Evolutionary conservation across 768 basidiomycete species (phyloP), one percentile per base, ranked within the genome.

Genomic region (Lactarius evosmus): DNA sequence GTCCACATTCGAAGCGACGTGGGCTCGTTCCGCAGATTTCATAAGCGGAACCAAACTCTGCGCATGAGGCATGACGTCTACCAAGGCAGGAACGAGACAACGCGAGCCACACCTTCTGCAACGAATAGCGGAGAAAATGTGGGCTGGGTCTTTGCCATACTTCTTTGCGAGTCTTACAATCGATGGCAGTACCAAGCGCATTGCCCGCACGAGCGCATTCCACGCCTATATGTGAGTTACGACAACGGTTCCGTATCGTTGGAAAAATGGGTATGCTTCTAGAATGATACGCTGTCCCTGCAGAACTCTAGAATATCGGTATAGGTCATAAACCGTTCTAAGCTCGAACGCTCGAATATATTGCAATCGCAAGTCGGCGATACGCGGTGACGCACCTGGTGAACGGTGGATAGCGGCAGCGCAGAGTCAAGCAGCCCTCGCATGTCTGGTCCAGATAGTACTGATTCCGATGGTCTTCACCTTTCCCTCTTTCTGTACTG

Each of bases 101-200:
- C 22, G 53, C 30, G 27, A 27, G 14, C 40, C 72, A 38, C 66
- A 85, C 90, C 78, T 89, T 87, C 73, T 94, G 89, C n/a, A 94
- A 74, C 12, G 85, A 86, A 72, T 85, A 91, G n/a, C 89, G 79
- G 32, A 91, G 76, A 41, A 90, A 54, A 92, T 75, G 68, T 83
- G 82, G 69, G 85, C 79, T n/a, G 81, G 76, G 52, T 77, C 71
- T 69, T 84, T 89, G 41, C 73, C 70, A 71, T 89, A 85, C 72
- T 83, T 85, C 46, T 78, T 68, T 7, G 82, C 80, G 40, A 85
- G 74, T 34, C 70, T 70, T 29, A 72, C 71, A 66, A 91, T 76
- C 11, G 74, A 73, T 22, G 84, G 81, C 73, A 88, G 83, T 22
- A 81, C 70, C 75, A 92, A 88, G 52, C 85, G 80, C 73, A 84